phyloP scores from a whole-genome alignment of 352 stramenopile species.

The Phytophthora aleatoria region DNA sequence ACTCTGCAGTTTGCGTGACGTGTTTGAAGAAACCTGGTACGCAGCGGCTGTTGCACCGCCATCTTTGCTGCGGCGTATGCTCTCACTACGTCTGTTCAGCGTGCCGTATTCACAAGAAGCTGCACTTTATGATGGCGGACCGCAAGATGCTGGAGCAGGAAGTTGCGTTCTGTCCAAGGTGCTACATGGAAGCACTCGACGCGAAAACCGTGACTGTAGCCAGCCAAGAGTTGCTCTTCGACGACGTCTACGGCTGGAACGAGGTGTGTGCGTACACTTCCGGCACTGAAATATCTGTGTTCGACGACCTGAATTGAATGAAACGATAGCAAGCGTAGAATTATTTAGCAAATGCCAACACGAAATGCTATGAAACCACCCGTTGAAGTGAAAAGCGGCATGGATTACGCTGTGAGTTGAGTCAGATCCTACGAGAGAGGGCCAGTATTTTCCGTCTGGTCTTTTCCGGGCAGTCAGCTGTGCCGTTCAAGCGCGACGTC shows the following conservation, averaged over 20 bases:
- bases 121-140: slow-evolving; percentile 33
- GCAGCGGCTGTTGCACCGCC: slow-evolving; percentile 18
- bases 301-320: no score
- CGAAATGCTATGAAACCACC: no score
- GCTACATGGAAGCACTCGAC: slow-evolving; percentile 12
- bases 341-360: no score
- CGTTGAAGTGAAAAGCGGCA: no score
- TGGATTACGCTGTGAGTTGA: not conserved
- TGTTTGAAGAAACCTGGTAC: slow-evolving; percentile 22
- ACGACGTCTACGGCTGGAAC: no score
- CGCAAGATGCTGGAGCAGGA: slow-evolving; percentile 31
- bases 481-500: not conserved
- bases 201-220: no score
- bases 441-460: not conserved
- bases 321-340: no score
- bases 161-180: slow-evolving; percentile 20
- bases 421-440: not conserved
- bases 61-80: slow-evolving; percentile 19
- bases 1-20: slow-evolving; percentile 13
- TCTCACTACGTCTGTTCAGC: slow-evolving; percentile 3
- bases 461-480: not conserved
- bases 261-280: no score
- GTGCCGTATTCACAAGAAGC: slow-evolving; percentile 31
- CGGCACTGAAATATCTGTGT: no score
- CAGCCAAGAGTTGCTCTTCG: no score